A percentile compares a stretch with the other conserved stretches of the same genome.
Conservation (phyloP, 805 yeast species). For the Myxozyma mucilagina region DNA sequence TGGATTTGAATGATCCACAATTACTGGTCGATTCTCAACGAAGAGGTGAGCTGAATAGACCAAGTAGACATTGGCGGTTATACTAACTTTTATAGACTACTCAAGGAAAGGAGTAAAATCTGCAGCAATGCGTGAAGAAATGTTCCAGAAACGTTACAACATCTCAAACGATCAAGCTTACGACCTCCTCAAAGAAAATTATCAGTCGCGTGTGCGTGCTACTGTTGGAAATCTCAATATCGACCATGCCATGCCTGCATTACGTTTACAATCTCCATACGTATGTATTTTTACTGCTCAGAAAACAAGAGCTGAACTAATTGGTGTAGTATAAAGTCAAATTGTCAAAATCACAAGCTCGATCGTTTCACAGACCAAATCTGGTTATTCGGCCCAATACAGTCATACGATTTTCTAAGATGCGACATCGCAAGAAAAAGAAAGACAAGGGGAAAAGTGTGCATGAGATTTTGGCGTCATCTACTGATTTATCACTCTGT, state of each 20-base stretch:
- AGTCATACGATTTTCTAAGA: constrained; percentile 68
- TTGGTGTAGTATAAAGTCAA: constrained; percentile 62
- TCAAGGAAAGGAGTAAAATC: constrained; percentile 2
- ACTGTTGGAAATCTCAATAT: constrained; percentile 87
- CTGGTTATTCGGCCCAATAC: constrained; percentile 79
- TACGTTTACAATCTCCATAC: constrained; percentile 83
- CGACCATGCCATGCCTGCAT: constrained; percentile 89
- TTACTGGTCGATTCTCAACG: constrained; percentile 60
- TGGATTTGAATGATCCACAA: constrained; percentile 87
- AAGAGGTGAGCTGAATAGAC: background rate
- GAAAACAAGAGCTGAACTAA: background rate
- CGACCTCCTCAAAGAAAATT: constrained; percentile 77
- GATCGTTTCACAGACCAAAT: constrained; percentile 78
- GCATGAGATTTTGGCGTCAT: constrained; percentile 66
- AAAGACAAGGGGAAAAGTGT: constrained; percentile 83
- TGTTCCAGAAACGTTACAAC: constrained; percentile 64
- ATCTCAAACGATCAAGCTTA: constrained; percentile 88
- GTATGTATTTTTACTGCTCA: constrained; percentile 5
- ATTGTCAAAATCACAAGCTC: constrained; percentile 61
- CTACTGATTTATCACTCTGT: constrained; percentile 77
- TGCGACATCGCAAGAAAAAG: constrained; percentile 79
- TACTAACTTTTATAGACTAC: constrained; percentile 6
- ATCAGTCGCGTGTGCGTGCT: constrained; percentile 87
- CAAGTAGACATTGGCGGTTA: background rate
- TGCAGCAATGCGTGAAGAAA: constrained; percentile 52